phyloP scores from a whole-genome alignment of 139 green algal genomes.

The Mychonastes homosphaera region DNA sequence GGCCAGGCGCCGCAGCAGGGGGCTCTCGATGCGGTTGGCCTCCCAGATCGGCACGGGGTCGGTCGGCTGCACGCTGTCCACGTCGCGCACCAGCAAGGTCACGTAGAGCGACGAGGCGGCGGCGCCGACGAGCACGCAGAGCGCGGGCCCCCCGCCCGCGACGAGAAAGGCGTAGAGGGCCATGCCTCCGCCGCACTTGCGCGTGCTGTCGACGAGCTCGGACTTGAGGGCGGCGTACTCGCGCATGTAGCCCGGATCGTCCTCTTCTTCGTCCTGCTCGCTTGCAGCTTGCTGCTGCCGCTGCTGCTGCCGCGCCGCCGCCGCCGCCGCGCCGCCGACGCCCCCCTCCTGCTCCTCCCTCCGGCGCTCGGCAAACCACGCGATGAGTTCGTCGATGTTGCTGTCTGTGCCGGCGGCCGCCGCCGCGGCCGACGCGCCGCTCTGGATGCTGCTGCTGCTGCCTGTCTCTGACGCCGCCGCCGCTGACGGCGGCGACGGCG shows the following conservation, averaged over 20 bases:
- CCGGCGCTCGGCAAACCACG: no score
- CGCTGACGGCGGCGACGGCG: no score
- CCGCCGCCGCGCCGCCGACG: no score
- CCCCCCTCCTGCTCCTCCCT: no score
- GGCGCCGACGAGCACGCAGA: conserved; percentile 39
- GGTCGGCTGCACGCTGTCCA: conserved; percentile 32
- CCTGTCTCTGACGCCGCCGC: no score
- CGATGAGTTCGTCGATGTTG: no score
- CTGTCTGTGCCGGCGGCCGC: no score
- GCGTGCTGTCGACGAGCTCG: conserved; percentile 38
- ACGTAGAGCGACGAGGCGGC: conserved; percentile 45
- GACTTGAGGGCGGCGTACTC: conserved; percentile 53
- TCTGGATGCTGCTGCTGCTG: no score
- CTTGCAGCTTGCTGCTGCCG: no score
- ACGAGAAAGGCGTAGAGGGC: conserved; percentile 49
- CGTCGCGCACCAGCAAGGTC: conserved; percentile 36
- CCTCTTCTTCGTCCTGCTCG: no score
- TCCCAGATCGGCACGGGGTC: conserved; percentile 35
- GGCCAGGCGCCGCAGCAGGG: conserved; percentile 17
- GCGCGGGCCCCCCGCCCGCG: conserved; percentile 30
- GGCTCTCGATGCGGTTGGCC: conserved; percentile 40
- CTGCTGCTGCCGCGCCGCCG: no score
- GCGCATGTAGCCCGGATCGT: conserved; percentile 13
- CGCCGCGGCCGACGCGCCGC: no score
- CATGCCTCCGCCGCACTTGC: conserved; percentile 44